Evolutionary conservation across 192 early-diverging fungal genomes (phyloP).

Genomic region (Coemansia sp.): DNA sequence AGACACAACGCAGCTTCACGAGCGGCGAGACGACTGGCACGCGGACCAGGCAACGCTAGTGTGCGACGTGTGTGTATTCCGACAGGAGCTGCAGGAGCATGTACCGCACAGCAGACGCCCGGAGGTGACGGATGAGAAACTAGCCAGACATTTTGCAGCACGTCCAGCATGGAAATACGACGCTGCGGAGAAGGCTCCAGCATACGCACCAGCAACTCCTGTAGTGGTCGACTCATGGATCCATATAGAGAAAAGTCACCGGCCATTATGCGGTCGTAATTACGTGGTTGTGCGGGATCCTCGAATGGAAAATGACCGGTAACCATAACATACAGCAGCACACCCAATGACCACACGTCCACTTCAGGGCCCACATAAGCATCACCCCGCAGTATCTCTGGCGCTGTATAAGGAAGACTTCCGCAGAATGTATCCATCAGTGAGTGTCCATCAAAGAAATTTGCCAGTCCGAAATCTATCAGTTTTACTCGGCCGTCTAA

Average conservation of each 20-base stretch:
- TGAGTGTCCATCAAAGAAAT: conserved; percentile 66
- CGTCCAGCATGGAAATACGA: conserved; percentile 33
- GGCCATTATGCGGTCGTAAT: conserved; percentile 60
- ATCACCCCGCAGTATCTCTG: conserved; percentile 89
- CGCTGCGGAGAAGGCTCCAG: conserved; percentile 37
- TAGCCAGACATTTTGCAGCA: conserved; percentile 46
- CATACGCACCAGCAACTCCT: conserved; percentile 51
- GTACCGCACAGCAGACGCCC: conserved; percentile 24
- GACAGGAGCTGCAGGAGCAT: conserved; percentile 9
- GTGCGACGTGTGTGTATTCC: conserved; percentile 28
- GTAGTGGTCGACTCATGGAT: conserved; percentile 34
- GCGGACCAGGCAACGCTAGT: conserved; percentile 29
- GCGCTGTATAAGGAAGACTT: conserved; percentile 84
- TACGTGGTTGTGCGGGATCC: conserved; percentile 47
- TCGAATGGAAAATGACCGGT: conserved; percentile 67
- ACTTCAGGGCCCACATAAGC: conserved; percentile 92
- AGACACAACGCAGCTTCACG: conserved; percentile 43
- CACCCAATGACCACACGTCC: conserved; percentile 94
- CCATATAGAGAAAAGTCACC: conserved; percentile 53
- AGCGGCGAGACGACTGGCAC: conserved; percentile 21
- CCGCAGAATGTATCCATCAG: conserved; percentile 88
- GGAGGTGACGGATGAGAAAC: neutral
- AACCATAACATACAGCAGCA: conserved; percentile 86
- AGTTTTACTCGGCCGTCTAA: conserved; percentile 68
- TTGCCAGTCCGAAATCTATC: conserved; percentile 92